Evolutionary conservation across 129 eudicot genomes (phyloP), one percentile per base, ranked within the genome.

Genomic region (Lactuca saligna): DNA sequence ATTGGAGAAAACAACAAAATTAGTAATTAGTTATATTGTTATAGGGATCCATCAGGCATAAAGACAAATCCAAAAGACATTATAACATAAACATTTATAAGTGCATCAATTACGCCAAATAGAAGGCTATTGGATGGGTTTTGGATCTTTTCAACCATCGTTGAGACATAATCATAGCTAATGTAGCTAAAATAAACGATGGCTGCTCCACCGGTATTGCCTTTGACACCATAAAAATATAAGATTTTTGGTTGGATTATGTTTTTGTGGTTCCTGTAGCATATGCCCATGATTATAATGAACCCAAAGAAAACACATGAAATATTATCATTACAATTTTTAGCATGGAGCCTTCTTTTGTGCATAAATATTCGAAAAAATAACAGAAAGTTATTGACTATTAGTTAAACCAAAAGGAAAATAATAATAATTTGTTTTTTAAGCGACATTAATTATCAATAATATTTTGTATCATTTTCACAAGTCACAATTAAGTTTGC

Each of bases 181-280:
- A 89, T 89, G 66, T 89, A 89, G 81, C 92, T 84, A 56, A 89
- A 86, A 63, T 86, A 89, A 57, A 89, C 92, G 15, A 89, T 84
- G 33, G 96, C 96, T 20, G 96, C 90, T 57, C 88, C 92, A 75
- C 86, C 84, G 11, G 83, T 65, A 11, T 83, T 75, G 10, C 96
- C 96, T 68, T 75, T 77, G 11, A 73, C 84, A 54, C 93, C 96
- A 56, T 66, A 81, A 20, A 93, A 93, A 63, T 82, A 73, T 37
- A 85, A 34, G 12, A 91, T 91, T 38, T 78, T 75, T 12, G 96
- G 85, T 70, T 80, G 83, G 57, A 81, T 79, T 60, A 88, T 54
- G 74, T 88, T 88, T 57, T 88, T 84, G 17, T 68, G 55, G 57
- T 62, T 74, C 71, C 96, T 92, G 16, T 75, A 69, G 75, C 79